Percentiles rank a stretch among this genome's conserved stretches.
phyloP scores from a whole-genome alignment of 495 filamentous ascomycete genomes.

The Xylaria castorea region DNA sequence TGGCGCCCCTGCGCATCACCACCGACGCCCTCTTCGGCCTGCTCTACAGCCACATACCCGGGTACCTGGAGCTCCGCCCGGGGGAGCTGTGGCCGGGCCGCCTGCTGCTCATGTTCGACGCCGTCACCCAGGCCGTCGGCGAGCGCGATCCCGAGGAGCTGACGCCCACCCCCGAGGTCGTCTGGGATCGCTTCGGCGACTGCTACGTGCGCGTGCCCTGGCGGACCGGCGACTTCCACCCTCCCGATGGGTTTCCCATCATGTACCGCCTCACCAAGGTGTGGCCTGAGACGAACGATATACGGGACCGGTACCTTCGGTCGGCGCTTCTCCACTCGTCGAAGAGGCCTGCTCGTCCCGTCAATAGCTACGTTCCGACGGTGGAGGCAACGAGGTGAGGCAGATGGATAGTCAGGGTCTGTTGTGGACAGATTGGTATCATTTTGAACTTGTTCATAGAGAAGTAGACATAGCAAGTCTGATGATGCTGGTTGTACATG shows the following conservation, averaged over 20 bases:
- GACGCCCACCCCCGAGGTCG: slow-evolving; percentile 21
- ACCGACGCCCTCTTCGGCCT: not conserved
- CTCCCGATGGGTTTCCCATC: not conserved
- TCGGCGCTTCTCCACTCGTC: slow-evolving; percentile 33
- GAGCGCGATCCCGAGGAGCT: slow-evolving; percentile 27
- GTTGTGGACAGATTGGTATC: no score
- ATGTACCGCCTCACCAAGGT: slow-evolving; percentile 31
- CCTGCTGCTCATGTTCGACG: slow-evolving; percentile 35
- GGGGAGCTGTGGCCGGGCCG: not conserved
- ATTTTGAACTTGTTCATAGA: not conserved
- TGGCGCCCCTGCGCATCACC: not conserved
- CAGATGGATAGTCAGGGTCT: not conserved
- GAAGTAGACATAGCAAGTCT: not conserved
- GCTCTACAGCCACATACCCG: slow-evolving; percentile 17
- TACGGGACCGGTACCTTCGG: slow-evolving; percentile 30
- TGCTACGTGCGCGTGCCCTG: slow-evolving; percentile 31
- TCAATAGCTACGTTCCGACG: not conserved
- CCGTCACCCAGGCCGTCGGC: slow-evolving; percentile 19
- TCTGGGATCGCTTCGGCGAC: slow-evolving; percentile 40
- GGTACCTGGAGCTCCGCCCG: not conserved
- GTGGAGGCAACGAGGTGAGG: not conserved
- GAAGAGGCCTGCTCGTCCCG: slow-evolving; percentile 25
- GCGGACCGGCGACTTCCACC: not conserved
- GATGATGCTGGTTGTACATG: not conserved
- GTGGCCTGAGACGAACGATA: slow-evolving; percentile 32